phyloP scores from a whole-genome alignment of 1,139 yeast genomes.

The Geotrichum cucujoidarum region DNA sequence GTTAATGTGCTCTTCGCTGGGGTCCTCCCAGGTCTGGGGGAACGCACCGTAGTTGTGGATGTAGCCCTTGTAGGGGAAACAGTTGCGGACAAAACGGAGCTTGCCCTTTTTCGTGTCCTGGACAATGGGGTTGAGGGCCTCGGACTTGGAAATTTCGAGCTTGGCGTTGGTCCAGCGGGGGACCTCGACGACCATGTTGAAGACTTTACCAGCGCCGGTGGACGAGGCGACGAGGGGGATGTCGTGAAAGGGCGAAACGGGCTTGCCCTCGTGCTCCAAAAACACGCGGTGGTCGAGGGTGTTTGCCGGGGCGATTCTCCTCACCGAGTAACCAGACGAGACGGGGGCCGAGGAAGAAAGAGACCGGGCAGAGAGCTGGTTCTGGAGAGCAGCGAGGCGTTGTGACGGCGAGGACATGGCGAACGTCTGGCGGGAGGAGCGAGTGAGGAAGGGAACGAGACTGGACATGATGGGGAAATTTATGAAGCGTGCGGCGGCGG shows the following conservation, averaged over 20 bases:
- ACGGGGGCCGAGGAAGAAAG: not conserved
- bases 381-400: not conserved
- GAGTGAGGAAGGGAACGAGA: not conserved
- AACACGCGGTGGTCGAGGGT: constrained; percentile 70
- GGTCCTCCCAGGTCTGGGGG: constrained; percentile 97
- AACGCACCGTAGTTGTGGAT: constrained; percentile 95
- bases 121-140: constrained; percentile 74
- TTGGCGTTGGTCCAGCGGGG: constrained; percentile 96
- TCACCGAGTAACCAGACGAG: not conserved
- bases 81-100: constrained; percentile 78
- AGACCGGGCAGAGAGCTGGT: not conserved
- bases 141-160: constrained; percentile 77
- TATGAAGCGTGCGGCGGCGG: too few relatives aligned
- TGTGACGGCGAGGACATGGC: not conserved
- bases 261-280: constrained; percentile 64
- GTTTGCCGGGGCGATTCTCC: constrained; percentile 46
- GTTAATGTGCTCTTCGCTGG: constrained; percentile 40
- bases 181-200: constrained; percentile 88
- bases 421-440: not conserved
- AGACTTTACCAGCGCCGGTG: constrained; percentile 55
- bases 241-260: constrained; percentile 79
- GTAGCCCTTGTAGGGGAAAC: constrained; percentile 95
- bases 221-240: constrained; percentile 69
- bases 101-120: constrained; percentile 93
- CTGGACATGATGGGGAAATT: too few relatives aligned